Evolutionary conservation across 139 green algal genomes (phyloP).

Genomic region (Desmodesmus armatus): DNA sequence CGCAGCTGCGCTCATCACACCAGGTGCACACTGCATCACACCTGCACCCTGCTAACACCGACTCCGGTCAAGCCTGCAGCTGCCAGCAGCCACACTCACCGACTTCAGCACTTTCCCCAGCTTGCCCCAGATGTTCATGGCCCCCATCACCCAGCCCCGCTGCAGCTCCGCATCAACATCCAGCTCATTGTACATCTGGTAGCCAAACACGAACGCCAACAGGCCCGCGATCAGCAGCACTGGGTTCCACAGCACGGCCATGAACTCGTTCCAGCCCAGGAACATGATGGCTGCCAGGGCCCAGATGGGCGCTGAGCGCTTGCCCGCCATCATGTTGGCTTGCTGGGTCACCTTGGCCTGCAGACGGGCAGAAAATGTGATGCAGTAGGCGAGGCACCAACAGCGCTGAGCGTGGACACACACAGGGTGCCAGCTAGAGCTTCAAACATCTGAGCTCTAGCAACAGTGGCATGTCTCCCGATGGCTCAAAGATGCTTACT

Average conservation of each 20-base stretch:
- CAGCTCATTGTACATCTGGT: conserved; percentile 76
- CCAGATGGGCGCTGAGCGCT: conserved; percentile 85
- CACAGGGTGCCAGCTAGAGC: too few relatives aligned
- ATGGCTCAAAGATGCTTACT: too few relatives aligned
- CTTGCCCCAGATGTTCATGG: conserved; percentile 40
- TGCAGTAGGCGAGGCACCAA: background rate
- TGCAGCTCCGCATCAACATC: conserved; percentile 90
- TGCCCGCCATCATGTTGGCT: conserved; percentile 78
- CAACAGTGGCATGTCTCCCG: too few relatives aligned
- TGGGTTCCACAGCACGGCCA: conserved; percentile 85
- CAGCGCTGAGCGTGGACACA: too few relatives aligned
- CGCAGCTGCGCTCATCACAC: too few relatives aligned
- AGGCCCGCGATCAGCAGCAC: conserved; percentile 72
- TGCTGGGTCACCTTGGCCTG: conserved; percentile 81
- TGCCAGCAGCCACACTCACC: background rate
- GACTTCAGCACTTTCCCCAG: conserved; percentile 26
- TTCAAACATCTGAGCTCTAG: too few relatives aligned
- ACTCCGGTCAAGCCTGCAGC: background rate
- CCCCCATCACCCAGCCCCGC: conserved; percentile 30
- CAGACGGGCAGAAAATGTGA: too few relatives aligned
- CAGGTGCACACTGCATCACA: too few relatives aligned
- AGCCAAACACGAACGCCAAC: conserved; percentile 62
- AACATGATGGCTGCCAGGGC: conserved; percentile 89
- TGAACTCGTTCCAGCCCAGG: conserved; percentile 94
- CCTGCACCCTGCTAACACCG: background rate